Base-by-base conservation (phyloP, 768 basidiomycete genomes). In the Gloeostereum incarnatum region DNA sequence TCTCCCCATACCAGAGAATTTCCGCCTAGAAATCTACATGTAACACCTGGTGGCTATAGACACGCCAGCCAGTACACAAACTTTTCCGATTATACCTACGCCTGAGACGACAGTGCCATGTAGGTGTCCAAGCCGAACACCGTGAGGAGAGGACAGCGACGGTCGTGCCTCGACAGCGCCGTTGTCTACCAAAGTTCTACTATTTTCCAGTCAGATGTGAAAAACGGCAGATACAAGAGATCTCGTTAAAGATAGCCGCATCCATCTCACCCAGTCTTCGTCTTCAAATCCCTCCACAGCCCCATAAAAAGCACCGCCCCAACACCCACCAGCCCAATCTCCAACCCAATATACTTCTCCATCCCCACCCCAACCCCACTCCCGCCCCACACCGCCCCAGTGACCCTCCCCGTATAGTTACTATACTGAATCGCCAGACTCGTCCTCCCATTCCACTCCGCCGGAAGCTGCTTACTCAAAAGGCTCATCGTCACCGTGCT, bases 371-470 rank as follows among this genome's bases (percentile, higher is more conserved):
- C 47, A 6, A 68, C 59, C 16, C 80, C 81, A 8, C 70, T 39
- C 4, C 78, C 82, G 31, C 81, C 82, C 68, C 78, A 77, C 21
- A 84, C 61, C 5, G 79, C 76, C 0, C 80, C 81, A 4, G 69
- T 66, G 9, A 78, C 71, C 3, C 80, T 63, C n/a, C 81, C 80
- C 1, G 61, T 54, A 49, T 75, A 83, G 48, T 78, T 83, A 55
- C 78, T 77, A 45, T 77, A 82, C 50, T 81, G 81, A 31, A 84
- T 76, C 5, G 61, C 67, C 52, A 80, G 54, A 23, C 68, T 72
- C n/a, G 65, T 65, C 18, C 64, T 60, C 18, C 64, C 62, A 48
- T 80, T 82, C 75, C 75, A 82, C 41, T 59, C 55, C 5, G 66
- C 63, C 1, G 81, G 80, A 22, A 83, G 63, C 53, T 79, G 80